phyloP scores from a whole-genome alignment of 768 basidiomycete species.

The Rubroboletus pulcherrimus region DNA sequence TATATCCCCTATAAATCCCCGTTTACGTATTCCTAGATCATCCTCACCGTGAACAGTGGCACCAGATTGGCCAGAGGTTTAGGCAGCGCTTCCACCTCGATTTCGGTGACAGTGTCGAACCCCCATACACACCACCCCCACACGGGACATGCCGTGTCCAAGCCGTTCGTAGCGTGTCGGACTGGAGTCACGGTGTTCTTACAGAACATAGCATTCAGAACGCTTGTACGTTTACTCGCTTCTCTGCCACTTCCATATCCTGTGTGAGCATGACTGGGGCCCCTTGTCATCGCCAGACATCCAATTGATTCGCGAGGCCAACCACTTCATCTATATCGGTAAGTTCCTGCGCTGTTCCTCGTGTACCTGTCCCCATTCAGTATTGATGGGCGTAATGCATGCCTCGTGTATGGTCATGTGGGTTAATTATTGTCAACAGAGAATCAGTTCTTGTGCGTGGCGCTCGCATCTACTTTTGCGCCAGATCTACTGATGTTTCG shows the following conservation, averaged over 20 bases:
- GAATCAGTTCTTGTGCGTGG: constrained; percentile 83
- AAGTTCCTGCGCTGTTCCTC: constrained; percentile 25
- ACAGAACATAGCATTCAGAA: constrained; percentile 91
- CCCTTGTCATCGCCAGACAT: constrained; percentile 44
- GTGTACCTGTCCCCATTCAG: neutral
- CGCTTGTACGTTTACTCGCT: constrained; percentile 59
- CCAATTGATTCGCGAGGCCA: constrained; percentile 76
- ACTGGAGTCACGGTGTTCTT: constrained; percentile 93
- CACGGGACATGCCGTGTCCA: constrained; percentile 67
- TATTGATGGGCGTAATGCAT: constrained; percentile 10
- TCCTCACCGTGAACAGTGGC: constrained; percentile 65
- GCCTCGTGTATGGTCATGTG: constrained; percentile 9
- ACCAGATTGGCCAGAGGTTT: constrained; percentile 53
- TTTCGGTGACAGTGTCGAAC: constrained; percentile 37
- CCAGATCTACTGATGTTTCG: constrained; percentile 2
- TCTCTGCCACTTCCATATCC: neutral
- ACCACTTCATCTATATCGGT: constrained; percentile 93
- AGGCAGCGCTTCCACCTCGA: constrained; percentile 60
- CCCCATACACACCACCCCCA: constrained; percentile 40
- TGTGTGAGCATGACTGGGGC: neutral
- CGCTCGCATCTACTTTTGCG: neutral
- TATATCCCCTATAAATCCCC: neutral
- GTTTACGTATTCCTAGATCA: constrained; percentile 39
- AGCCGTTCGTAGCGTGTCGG: constrained; percentile 79
- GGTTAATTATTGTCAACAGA: constrained; percentile 33